These are phyloP conservation scores for Termitomyces sp. DNA, from an alignment of 768 basidiomycete genomes.

Conservation along the genomic window DNA sequence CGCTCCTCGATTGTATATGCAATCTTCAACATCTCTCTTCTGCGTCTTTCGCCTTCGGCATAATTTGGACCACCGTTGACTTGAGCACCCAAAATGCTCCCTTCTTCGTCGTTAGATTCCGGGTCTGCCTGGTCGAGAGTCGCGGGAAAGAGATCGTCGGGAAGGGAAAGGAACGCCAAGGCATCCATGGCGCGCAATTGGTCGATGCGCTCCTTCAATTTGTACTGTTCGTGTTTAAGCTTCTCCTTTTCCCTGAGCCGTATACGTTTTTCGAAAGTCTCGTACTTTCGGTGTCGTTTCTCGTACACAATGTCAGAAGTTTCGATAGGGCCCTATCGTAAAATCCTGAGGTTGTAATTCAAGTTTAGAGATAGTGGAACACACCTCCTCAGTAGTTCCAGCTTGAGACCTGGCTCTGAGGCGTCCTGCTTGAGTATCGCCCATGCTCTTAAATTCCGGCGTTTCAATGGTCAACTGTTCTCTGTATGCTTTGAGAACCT, in stretches of 20 bases:
- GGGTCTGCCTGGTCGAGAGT: slow-evolving; percentile 19
- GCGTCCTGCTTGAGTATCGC: slow-evolving; percentile 51
- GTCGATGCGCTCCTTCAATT: slow-evolving; percentile 85
- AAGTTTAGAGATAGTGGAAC: slow-evolving; percentile 23
- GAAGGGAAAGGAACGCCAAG: slow-evolving; percentile 61
- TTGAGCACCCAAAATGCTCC: slow-evolving; percentile 28
- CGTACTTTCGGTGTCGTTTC: slow-evolving; percentile 82
- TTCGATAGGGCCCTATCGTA: slow-evolving; percentile 49
- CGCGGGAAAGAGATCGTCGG: slow-evolving; percentile 55
- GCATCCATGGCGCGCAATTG: slow-evolving; percentile 74
- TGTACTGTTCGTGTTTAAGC: slow-evolving; percentile 88
- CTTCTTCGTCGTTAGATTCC: slow-evolving; percentile 24
- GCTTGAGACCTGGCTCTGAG: slow-evolving; percentile 51
- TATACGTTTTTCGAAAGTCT: slow-evolving; percentile 81
- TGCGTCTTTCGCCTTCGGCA: slow-evolving; percentile 70
- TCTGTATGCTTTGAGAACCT: slow-evolving; percentile 68
- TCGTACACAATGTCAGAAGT: slow-evolving; percentile 81
- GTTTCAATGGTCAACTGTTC: slow-evolving; percentile 75
- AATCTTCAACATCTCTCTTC: slow-evolving; percentile 69
- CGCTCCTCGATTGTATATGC: slow-evolving; percentile 67
- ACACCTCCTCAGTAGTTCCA: slow-evolving; percentile 64
- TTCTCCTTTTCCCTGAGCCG: slow-evolving; percentile 89
- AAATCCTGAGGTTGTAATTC: background rate
- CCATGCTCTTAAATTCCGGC: slow-evolving; percentile 57
- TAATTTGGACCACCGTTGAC: slow-evolving; percentile 34